Conservation (phyloP, 129 eudicot genomes). For the Pittosporum tobira region DNA sequence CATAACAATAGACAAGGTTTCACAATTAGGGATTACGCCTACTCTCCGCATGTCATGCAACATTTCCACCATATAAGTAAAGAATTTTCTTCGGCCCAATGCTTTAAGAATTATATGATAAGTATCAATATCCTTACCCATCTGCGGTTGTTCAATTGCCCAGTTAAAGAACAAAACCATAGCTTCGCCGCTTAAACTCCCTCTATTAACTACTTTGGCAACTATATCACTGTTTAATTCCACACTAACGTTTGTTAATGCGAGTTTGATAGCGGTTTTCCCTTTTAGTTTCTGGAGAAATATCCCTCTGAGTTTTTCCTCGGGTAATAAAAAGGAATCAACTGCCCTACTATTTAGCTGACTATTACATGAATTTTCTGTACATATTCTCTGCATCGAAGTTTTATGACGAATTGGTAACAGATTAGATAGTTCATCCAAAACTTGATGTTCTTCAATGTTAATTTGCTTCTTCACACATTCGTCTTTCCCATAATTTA, state of each 20-base stretch:
- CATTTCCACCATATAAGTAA: constrained; percentile 41
- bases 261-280: constrained; percentile 30
- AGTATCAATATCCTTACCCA: constrained; percentile 19
- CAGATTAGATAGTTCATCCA: constrained; percentile 43
- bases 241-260: constrained; percentile 40
- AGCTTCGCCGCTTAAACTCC: constrained; percentile 47
- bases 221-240: constrained; percentile 37
- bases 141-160: constrained; percentile 39
- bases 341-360: constrained; percentile 15
- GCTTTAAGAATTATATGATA: constrained; percentile 55
- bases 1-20: constrained; percentile 51
- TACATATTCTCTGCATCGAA: constrained; percentile 8
- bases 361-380: constrained; percentile 5
- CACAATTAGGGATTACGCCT: constrained; percentile 40
- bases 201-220: constrained; percentile 57
- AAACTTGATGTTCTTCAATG: constrained; percentile 32
- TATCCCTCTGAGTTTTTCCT: constrained; percentile 65
- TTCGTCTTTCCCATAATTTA: constrained; percentile 4
- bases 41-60: constrained; percentile 37
- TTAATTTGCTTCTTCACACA: neutral
- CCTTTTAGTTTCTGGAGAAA: constrained; percentile 69
- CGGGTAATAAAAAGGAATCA: constrained; percentile 50
- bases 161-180: constrained; percentile 75
- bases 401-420: constrained; percentile 44
- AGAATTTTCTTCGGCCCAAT: constrained; percentile 71